Percentiles rank a stretch among this genome's conserved stretches.
Conservation (phyloP, 1,284 basidiomycete species). For the Laetiporus sulphureus region DNA sequence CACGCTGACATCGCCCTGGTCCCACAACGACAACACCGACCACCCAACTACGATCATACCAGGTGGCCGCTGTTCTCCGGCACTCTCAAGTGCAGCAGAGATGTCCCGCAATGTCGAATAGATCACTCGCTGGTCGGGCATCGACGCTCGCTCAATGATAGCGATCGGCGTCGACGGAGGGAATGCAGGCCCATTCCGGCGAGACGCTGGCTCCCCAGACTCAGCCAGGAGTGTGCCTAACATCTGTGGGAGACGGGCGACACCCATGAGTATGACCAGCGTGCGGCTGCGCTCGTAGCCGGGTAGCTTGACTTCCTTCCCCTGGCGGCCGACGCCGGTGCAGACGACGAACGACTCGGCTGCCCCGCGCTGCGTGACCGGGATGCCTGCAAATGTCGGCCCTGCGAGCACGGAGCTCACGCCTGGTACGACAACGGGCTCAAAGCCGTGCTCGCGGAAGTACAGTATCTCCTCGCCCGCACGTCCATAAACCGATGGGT, state of each 20-base stretch:
- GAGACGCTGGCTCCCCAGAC: conserved; percentile 11
- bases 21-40: conserved; percentile 66
- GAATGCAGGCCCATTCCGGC: conserved; percentile 56
- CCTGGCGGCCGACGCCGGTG: conserved; percentile 88
- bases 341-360: conserved; percentile 87
- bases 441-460: conserved; percentile 81
- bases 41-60: conserved; percentile 96
- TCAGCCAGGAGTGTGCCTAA: conserved; percentile 51
- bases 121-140: conserved; percentile 86
- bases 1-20: conserved; percentile 43
- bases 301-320: conserved; percentile 80
- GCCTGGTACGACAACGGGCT: conserved; percentile 83
- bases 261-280: conserved; percentile 89
- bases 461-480: conserved; percentile 93
- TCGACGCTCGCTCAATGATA: conserved; percentile 89
- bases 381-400: conserved; percentile 85
- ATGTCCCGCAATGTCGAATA: conserved; percentile 76
- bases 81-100: conserved; percentile 61
- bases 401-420: conserved; percentile 86
- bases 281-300: conserved; percentile 82
- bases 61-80: conserved; percentile 87
- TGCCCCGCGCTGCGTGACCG: conserved; percentile 93
- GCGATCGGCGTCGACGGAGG: conserved; percentile 82
- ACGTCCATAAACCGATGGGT: conserved; percentile 91
- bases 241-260: conserved; percentile 76